phyloP scores from a whole-genome alignment of 2,329 filamentous ascomycete genomes.

The Daldinia eschscholtzii region DNA sequence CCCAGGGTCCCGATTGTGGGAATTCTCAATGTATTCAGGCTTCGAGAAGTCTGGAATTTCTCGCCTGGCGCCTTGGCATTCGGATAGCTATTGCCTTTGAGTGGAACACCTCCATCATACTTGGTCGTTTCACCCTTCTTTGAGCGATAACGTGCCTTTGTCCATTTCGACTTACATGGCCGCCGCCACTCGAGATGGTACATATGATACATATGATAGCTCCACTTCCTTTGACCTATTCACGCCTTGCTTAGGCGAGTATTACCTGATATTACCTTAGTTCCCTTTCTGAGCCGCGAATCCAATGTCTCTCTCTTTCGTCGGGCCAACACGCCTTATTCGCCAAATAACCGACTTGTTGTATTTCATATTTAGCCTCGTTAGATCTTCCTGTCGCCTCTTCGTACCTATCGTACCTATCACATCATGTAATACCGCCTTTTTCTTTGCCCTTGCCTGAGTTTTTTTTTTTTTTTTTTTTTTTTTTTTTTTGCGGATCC shows the following conservation, averaged over 20 bases:
- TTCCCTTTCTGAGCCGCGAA: constrained; percentile 34
- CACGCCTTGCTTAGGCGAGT: constrained; percentile 43
- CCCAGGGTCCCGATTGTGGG: constrained; percentile 21
- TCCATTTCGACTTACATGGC: constrained; percentile 21
- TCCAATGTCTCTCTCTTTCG: constrained; percentile 42
- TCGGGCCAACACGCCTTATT: constrained; percentile 37
- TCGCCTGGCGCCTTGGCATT: constrained; percentile 42
- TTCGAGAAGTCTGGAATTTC: constrained; percentile 38
- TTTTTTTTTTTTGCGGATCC: constrained; percentile 21
- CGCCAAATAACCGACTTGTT: constrained; percentile 30
- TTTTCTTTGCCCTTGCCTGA: constrained; percentile 29
- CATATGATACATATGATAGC: constrained; percentile 6
- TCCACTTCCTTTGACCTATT: constrained; percentile 38
- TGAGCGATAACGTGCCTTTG: constrained; percentile 6
- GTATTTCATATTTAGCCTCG: constrained; percentile 37
- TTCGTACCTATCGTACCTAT: constrained; percentile 37
- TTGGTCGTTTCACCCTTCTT: constrained; percentile 33
- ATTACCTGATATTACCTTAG: constrained; percentile 41
- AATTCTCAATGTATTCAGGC: constrained; percentile 5
- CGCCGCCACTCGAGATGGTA: constrained; percentile 34
- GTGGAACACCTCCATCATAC: constrained; percentile 35
- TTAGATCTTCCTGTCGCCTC: constrained; percentile 32
- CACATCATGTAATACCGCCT: constrained; percentile 34
- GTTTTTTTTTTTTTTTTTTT: background rate
- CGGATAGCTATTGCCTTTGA: constrained; percentile 30